A percentile compares a stretch with the other conserved stretches of the same genome.
Conservation (phyloP, 352 stramenopile genomes). For the Hyaloperonospora arabidopsidis region DNA sequence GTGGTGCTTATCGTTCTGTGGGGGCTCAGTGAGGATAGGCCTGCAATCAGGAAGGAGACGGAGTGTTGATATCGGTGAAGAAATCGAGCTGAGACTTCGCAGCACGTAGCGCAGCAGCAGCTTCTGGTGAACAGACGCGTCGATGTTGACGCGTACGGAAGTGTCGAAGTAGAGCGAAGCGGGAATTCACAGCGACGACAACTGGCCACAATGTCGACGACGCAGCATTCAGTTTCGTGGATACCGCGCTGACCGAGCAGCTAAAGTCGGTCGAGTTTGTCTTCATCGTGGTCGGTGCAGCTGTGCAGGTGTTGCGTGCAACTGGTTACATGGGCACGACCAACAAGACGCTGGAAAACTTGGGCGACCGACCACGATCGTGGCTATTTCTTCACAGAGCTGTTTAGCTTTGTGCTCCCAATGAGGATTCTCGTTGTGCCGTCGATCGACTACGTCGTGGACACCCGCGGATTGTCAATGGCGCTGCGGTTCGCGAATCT, state of each 20-base stretch:
- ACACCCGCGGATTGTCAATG: slow-evolving; percentile 52
- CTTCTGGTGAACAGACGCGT: slow-evolving; percentile 22
- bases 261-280: slow-evolving; percentile 73
- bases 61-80: slow-evolving; percentile 11
- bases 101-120: slow-evolving; percentile 17
- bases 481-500: slow-evolving; percentile 71
- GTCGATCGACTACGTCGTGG: slow-evolving; percentile 77
- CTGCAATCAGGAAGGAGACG: slow-evolving; percentile 24
- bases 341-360: slow-evolving; percentile 81
- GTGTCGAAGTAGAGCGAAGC: slow-evolving; percentile 17
- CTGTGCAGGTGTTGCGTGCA: slow-evolving; percentile 65
- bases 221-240: slow-evolving; percentile 36
- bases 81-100: slow-evolving; percentile 6
- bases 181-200: slow-evolving; percentile 7
- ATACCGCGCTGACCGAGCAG: slow-evolving; percentile 53
- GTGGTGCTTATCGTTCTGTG: slow-evolving; percentile 58
- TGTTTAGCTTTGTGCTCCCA: slow-evolving; percentile 80
- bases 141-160: slow-evolving; percentile 23
- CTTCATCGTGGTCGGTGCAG: slow-evolving; percentile 65
- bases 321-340: slow-evolving; percentile 82
- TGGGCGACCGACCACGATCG: slow-evolving; percentile 59
- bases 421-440: slow-evolving; percentile 81
- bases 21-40: slow-evolving; percentile 59
- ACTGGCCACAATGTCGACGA: slow-evolving; percentile 15
- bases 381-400: slow-evolving; percentile 72